phyloP scores from a whole-genome alignment of 1,284 basidiomycete species.

The Ceratobasidium sp. region DNA sequence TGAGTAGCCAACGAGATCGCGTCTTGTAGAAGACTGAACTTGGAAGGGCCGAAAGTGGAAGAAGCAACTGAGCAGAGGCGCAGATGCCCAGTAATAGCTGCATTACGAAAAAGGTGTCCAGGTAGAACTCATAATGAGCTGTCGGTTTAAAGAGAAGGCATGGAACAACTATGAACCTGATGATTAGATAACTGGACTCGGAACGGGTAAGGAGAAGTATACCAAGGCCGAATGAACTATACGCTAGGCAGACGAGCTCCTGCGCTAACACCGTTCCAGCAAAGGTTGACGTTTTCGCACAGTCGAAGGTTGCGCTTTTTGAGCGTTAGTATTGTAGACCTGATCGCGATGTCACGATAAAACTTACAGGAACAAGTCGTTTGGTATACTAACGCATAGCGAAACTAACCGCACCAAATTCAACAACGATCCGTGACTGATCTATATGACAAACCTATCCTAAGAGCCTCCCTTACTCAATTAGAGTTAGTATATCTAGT shows the following conservation, averaged over 20 bases:
- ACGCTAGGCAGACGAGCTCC: background rate
- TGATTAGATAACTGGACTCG: no score
- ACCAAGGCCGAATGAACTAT: background rate
- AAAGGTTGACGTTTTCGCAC: slow-evolving; percentile 3
- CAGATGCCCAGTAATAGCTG: background rate
- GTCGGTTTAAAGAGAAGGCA: background rate
- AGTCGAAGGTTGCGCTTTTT: background rate
- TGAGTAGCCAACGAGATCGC: slow-evolving; percentile 14
- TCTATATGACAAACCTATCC: background rate
- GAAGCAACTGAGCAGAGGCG: background rate
- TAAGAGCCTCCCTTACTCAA: background rate
- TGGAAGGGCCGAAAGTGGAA: slow-evolving; percentile 6
- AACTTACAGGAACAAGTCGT: slow-evolving; percentile 13
- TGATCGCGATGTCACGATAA: background rate
- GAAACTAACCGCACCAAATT: background rate
- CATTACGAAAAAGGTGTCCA: background rate
- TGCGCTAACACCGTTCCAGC: slow-evolving; percentile 2
- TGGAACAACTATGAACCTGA: background rate
- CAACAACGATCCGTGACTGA: background rate
- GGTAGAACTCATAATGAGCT: slow-evolving; percentile 1
- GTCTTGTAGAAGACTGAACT: background rate
- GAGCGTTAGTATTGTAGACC: background rate
- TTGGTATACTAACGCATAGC: slow-evolving; percentile 8
- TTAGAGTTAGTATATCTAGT: no score
- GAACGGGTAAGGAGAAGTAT: background rate